phyloP scores from a whole-genome alignment of 495 filamentous ascomycete genomes.

The Margaritispora aquatica region DNA sequence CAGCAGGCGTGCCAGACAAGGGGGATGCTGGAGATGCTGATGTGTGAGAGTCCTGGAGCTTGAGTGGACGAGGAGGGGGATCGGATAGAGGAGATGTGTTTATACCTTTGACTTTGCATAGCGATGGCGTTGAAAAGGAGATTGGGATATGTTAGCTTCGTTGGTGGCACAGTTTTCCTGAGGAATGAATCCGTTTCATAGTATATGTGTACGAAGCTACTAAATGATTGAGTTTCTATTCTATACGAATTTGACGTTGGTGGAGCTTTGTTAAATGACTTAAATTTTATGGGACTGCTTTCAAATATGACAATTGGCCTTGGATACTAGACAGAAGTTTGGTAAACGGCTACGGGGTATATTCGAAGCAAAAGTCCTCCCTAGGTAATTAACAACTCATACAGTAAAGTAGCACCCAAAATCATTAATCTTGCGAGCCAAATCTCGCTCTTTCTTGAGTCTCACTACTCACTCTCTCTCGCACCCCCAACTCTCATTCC shows the following conservation, averaged over 20 bases:
- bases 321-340: not conserved
- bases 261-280: too few relatives aligned
- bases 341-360: not conserved
- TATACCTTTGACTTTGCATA: constrained; percentile 31
- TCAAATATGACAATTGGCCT: too few relatives aligned
- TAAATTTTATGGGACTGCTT: not conserved
- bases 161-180: not conserved
- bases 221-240: not conserved
- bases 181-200: not conserved
- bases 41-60: constrained; percentile 29
- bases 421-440: too few relatives aligned
- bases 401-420: too few relatives aligned
- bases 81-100: too few relatives aligned
- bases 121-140: constrained; percentile 32
- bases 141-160: not conserved
- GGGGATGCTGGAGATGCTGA: constrained; percentile 81
- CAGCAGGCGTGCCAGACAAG: constrained; percentile 70
- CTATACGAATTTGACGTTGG: too few relatives aligned
- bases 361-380: not conserved
- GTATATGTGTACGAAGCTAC: not conserved
- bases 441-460: too few relatives aligned
- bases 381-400: not conserved
- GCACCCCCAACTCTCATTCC: too few relatives aligned
- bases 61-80: too few relatives aligned
- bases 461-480: too few relatives aligned